Evolutionary conservation across 2,329 filamentous ascomycete species (phyloP).

Genomic region (Fusarium oligoseptatum): DNA sequence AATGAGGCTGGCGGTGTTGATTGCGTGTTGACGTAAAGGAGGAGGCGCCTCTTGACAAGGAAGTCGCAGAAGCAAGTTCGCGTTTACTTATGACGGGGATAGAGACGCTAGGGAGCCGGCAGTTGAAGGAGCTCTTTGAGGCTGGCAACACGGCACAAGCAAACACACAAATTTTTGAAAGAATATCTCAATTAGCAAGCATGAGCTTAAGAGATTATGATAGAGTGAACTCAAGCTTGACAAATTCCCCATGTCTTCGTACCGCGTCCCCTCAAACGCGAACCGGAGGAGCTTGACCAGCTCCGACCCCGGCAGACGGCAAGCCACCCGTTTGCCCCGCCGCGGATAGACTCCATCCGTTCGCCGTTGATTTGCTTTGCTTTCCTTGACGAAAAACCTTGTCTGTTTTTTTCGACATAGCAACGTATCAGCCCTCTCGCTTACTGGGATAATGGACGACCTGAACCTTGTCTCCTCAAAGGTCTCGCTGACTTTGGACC

Average conservation of each 20-base stretch:
- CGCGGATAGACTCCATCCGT: constrained; percentile 17
- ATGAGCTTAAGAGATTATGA: neutral
- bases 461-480: constrained; percentile 55
- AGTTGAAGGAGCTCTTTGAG: constrained; percentile 22
- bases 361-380: constrained; percentile 14
- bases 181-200: neutral
- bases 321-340: constrained; percentile 40
- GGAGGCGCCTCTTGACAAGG: constrained; percentile 16
- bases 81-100: constrained; percentile 19
- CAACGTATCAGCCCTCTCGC: neutral
- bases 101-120: constrained; percentile 22
- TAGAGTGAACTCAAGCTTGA: neutral
- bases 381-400: constrained; percentile 16
- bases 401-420: constrained; percentile 3
- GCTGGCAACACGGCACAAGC: neutral
- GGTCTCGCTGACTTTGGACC: constrained; percentile 67
- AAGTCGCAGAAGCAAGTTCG: constrained; percentile 42
- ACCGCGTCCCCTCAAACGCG: neutral
- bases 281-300: constrained; percentile 15
- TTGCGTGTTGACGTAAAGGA: constrained; percentile 35
- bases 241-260: neutral
- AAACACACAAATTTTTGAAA: neutral
- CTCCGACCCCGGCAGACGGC: constrained; percentile 29
- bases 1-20: neutral
- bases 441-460: constrained; percentile 38